These are phyloP conservation scores for Phaseolus lunatus DNA, from an alignment of 306 rosid genomes.

Conservation along the genomic window DNA sequence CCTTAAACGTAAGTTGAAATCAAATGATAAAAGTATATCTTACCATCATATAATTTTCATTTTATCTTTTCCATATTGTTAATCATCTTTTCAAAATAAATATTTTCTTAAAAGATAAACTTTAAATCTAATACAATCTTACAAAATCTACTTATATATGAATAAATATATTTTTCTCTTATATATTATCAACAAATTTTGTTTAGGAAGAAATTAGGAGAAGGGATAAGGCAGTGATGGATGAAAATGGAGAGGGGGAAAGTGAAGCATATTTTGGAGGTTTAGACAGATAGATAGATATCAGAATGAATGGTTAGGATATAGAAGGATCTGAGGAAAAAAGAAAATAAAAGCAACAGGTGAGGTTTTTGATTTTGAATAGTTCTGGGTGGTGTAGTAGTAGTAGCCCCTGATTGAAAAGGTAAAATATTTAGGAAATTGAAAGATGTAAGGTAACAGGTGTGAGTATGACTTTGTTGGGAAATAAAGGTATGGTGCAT, in stretches of 20 bases:
- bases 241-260: background rate
- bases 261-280: background rate
- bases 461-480: background rate
- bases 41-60: no score
- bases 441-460: background rate
- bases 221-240: background rate
- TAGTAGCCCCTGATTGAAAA: background rate
- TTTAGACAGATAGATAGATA: background rate
- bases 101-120: no score
- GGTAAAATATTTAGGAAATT: background rate
- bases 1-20: no score
- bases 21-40: no score
- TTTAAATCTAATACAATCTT: no score
- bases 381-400: background rate
- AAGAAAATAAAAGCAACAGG: no score
- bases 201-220: background rate
- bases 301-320: background rate
- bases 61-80: no score
- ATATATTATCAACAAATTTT: no score
- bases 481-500: conserved; percentile 17
- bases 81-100: no score
- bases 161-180: no score
- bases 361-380: background rate
- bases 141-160: no score
- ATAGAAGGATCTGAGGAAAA: no score